A percentile compares a stretch with the other conserved stretches of the same genome.
Conservation (phyloP, 371 early-diverging fungal species). For the Mortierella sp. region DNA sequence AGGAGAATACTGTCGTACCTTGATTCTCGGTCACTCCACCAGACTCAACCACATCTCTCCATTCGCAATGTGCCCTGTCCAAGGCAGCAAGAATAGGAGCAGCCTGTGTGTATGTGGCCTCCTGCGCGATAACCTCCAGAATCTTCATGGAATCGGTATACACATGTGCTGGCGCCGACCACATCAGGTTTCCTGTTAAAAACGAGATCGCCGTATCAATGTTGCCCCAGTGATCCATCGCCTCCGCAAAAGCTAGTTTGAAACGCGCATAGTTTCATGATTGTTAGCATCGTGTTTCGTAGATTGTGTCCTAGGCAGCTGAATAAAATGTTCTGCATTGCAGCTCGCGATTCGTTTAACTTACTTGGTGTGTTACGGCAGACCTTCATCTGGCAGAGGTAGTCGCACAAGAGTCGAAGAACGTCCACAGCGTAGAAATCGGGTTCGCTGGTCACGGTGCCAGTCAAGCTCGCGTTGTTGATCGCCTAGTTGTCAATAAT, state of each 20-base stretch:
- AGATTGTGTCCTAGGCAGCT: not conserved
- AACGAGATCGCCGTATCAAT: slow-evolving; percentile 36
- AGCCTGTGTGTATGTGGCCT: slow-evolving; percentile 30
- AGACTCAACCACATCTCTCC: slow-evolving; percentile 34
- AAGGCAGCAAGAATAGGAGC: slow-evolving; percentile 23
- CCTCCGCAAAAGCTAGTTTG: slow-evolving; percentile 38
- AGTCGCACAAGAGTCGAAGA: slow-evolving; percentile 33
- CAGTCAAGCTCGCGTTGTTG: slow-evolving; percentile 18
- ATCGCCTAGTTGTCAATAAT: slow-evolving; percentile 23
- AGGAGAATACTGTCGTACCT: not conserved
- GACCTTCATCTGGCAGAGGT: slow-evolving; percentile 37
- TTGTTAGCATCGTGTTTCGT: not conserved
- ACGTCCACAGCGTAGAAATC: slow-evolving; percentile 50
- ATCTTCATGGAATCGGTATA: slow-evolving; percentile 32
- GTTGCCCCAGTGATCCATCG: slow-evolving; percentile 57
- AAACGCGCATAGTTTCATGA: not conserved
- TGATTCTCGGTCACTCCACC: slow-evolving; percentile 10
- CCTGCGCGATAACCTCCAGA: slow-evolving; percentile 35
- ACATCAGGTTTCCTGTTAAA: slow-evolving; percentile 48
- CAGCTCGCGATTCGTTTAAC: not conserved
- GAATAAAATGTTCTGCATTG: not conserved
- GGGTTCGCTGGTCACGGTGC: slow-evolving; percentile 30
- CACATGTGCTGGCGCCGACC: slow-evolving; percentile 32
- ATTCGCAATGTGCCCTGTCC: slow-evolving; percentile 31
- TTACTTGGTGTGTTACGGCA: slow-evolving; percentile 45